Conservation (phyloP, 2,329 filamentous ascomycete genomes). For the Nannizzia gypsea region DNA sequence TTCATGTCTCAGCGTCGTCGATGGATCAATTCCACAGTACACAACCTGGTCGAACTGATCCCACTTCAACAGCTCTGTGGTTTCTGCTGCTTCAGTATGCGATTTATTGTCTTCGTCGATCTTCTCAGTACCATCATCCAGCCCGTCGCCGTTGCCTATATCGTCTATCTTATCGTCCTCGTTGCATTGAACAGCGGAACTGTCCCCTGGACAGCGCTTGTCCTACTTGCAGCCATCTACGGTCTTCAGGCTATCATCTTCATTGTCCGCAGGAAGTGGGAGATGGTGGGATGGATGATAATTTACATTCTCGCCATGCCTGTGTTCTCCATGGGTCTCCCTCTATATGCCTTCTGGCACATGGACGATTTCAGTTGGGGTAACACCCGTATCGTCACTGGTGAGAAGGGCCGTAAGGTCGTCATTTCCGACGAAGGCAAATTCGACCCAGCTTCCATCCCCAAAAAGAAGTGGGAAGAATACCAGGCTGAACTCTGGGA, state of each 20-base stretch:
- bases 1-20: constrained; percentile 97
- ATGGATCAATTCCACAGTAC: constrained; percentile 99
- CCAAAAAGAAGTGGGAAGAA: constrained; percentile 98
- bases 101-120: constrained; percentile 92
- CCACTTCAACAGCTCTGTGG: constrained; percentile 88
- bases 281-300: constrained; percentile 99
- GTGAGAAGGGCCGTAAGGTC: constrained; percentile 83
- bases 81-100: constrained; percentile 99
- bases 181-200: constrained; percentile 50
- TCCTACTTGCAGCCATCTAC: constrained; percentile 89
- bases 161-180: constrained; percentile 75
- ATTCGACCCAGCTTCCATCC: constrained; percentile 85
- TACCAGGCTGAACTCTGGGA: constrained; percentile 98
- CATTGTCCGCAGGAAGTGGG: constrained; percentile 92
- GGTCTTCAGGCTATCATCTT: constrained; percentile 96
- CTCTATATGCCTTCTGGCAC: constrained; percentile 94
- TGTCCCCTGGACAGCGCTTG: constrained; percentile 74
- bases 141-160: constrained; percentile 80
- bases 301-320: constrained; percentile 86
- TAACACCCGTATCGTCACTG: constrained; percentile 93
- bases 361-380: constrained; percentile 99
- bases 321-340: constrained; percentile 79
- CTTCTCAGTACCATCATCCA: constrained; percentile 83
- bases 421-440: constrained; percentile 95
- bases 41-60: constrained; percentile 93